A percentile compares a stretch with the other conserved stretches of the same genome.
These are phyloP conservation scores for Cercospora canescens DNA, from an alignment of 2,329 filamentous ascomycete species.

Conservation along the genomic window DNA sequence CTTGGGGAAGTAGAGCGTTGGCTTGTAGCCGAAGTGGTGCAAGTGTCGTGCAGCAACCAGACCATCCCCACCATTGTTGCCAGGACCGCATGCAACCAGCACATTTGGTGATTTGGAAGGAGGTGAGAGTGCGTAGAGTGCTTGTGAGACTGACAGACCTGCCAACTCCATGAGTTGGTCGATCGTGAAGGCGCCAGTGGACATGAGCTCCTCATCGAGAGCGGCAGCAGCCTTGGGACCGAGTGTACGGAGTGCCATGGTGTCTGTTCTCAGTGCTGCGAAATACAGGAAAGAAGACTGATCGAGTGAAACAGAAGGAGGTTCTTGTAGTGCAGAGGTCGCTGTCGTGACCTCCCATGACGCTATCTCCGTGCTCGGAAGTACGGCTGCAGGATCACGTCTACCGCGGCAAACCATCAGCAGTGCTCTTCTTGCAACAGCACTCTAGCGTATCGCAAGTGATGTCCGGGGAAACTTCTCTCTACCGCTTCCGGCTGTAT, in stretches of 20 bases:
- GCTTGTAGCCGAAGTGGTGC: constrained; percentile 85
- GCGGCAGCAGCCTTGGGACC: constrained; percentile 83
- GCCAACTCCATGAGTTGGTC: constrained; percentile 98
- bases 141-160: constrained; percentile 89
- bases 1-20: constrained; percentile 91
- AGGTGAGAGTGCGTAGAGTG: constrained; percentile 83
- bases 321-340: neutral
- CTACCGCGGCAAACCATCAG: no score
- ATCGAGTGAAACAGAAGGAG: neutral
- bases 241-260: constrained; percentile 57
- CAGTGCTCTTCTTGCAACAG: no score
- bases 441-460: no score
- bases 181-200: constrained; percentile 80
- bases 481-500: no score
- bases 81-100: constrained; percentile 87
- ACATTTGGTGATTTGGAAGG: constrained; percentile 68
- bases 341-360: neutral
- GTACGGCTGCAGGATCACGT: neutral
- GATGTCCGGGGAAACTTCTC: no score
- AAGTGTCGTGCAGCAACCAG: constrained; percentile 92
- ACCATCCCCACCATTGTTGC: constrained; percentile 81
- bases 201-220: constrained; percentile 94
- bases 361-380: neutral
- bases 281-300: neutral
- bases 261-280: neutral